Conservation (phyloP, 495 filamentous ascomycete species). For the Neurospora terricola region DNA sequence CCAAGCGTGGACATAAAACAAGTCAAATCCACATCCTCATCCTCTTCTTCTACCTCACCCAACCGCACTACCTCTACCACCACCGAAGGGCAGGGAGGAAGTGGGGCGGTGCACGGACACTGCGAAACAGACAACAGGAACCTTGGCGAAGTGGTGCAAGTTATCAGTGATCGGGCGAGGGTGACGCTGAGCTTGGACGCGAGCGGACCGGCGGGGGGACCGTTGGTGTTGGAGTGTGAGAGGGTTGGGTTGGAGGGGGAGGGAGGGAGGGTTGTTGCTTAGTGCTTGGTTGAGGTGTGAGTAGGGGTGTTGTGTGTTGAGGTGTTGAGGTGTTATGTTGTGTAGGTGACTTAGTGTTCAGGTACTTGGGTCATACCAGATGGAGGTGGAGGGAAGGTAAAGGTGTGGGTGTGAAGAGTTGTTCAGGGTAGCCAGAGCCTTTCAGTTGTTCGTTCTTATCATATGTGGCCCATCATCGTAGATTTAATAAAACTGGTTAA, state of each 20-base stretch:
- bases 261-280: constrained; percentile 27
- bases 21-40: constrained; percentile 15
- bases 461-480: too few species aligned
- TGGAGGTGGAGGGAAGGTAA: too few species aligned
- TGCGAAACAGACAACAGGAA: constrained; percentile 77
- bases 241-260: constrained; percentile 26
- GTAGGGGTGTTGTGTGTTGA: background rate
- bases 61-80: too few species aligned
- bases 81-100: background rate
- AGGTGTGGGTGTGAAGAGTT: too few species aligned
- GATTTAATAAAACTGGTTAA: too few species aligned
- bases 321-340: background rate
- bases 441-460: too few species aligned
- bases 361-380: too few species aligned
- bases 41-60: background rate
- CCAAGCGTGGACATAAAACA: constrained; percentile 70
- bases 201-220: constrained; percentile 50
- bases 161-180: constrained; percentile 62
- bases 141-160: constrained; percentile 63
- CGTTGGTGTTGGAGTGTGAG: constrained; percentile 52
- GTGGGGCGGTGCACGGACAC: constrained; percentile 14
- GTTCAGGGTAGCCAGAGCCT: too few species aligned
- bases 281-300: background rate
- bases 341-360: too few species aligned
- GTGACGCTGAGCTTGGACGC: constrained; percentile 69